phyloP scores from a whole-genome alignment of 2,329 filamentous ascomycete species.

The Penicillium sp. region DNA sequence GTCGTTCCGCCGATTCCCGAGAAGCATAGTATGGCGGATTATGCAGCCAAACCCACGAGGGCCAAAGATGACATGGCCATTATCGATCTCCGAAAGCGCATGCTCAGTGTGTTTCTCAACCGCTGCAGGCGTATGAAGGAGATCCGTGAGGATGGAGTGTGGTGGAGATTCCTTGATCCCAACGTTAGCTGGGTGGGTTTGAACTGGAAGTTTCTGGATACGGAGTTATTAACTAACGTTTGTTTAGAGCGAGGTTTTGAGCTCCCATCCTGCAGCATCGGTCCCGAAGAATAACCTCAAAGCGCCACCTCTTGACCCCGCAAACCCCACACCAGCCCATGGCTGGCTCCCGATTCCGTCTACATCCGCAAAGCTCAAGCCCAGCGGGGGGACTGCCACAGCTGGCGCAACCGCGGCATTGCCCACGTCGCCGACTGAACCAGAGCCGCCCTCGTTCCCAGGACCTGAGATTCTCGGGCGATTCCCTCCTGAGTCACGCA shows the following conservation, averaged over 20 bases:
- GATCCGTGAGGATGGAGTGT: slow-evolving; percentile 87
- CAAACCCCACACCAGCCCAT: slow-evolving; percentile 87
- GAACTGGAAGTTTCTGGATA: not conserved
- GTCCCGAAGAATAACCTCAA: slow-evolving; percentile 93
- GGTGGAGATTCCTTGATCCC: slow-evolving; percentile 96
- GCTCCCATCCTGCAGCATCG: slow-evolving; percentile 83
- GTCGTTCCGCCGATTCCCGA: slow-evolving; percentile 97
- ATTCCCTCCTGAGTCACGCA: slow-evolving; percentile 76
- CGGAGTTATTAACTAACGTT: slow-evolving; percentile 24
- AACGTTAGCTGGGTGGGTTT: slow-evolving; percentile 91
- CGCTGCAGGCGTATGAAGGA: slow-evolving; percentile 90
- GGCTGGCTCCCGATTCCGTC: slow-evolving; percentile 83
- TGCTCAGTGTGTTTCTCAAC: slow-evolving; percentile 94
- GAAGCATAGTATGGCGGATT: slow-evolving; percentile 98
- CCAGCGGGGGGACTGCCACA: slow-evolving; percentile 50
- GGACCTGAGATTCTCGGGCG: slow-evolving; percentile 68
- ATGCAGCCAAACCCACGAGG: slow-evolving; percentile 94
- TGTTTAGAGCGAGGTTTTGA: slow-evolving; percentile 81
- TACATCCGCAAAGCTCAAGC: slow-evolving; percentile 79
- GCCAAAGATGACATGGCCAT: slow-evolving; percentile 97
- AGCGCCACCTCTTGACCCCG: slow-evolving; percentile 89
- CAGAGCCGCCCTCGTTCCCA: slow-evolving; percentile 57
- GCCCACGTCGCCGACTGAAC: slow-evolving; percentile 48
- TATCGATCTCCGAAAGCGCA: slow-evolving; percentile 93
- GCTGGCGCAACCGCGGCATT: slow-evolving; percentile 32